phyloP scores from a whole-genome alignment of 768 basidiomycete species.

The Suillus ampliporus region DNA sequence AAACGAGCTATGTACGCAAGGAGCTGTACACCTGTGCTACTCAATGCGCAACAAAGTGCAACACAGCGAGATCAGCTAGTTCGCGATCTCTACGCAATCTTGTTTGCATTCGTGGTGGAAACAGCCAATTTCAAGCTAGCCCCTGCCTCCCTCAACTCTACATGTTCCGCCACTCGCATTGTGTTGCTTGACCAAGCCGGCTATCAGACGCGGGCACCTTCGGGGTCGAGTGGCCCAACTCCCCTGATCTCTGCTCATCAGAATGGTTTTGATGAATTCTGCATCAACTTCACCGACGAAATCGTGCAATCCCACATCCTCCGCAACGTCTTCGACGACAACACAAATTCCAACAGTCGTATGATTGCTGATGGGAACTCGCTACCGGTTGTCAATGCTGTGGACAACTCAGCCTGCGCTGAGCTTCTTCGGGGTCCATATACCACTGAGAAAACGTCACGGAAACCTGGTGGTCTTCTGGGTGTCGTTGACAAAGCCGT shows the following conservation, averaged over 20 bases:
- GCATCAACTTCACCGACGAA: constrained; percentile 64
- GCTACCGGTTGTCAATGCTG: constrained; percentile 51
- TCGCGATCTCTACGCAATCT: constrained; percentile 64
- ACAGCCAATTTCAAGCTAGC: constrained; percentile 64
- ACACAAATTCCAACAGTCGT: constrained; percentile 49
- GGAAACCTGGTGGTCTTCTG: constrained; percentile 63
- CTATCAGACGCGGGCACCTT: constrained; percentile 57
- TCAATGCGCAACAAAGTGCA: constrained; percentile 56
- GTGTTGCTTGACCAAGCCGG: constrained; percentile 61
- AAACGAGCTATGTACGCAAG: constrained; percentile 61
- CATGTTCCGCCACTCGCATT: constrained; percentile 52
- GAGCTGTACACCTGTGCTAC: constrained; percentile 62
- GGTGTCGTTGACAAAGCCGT: constrained; percentile 59
- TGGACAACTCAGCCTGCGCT: constrained; percentile 60
- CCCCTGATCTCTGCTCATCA: constrained; percentile 61
- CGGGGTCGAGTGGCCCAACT: constrained; percentile 44
- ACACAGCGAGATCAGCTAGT: constrained; percentile 60
- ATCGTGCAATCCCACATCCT: constrained; percentile 61
- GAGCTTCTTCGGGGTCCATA: constrained; percentile 64
- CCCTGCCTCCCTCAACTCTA: constrained; percentile 46
- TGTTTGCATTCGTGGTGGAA: constrained; percentile 68
- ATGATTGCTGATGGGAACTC: constrained; percentile 57
- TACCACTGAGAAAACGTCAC: constrained; percentile 49
- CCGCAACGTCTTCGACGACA: constrained; percentile 58
- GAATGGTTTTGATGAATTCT: constrained; percentile 67